These are phyloP conservation scores for Tagetes erecta DNA, from an alignment of 129 eudicot species.

Conservation along the genomic window DNA sequence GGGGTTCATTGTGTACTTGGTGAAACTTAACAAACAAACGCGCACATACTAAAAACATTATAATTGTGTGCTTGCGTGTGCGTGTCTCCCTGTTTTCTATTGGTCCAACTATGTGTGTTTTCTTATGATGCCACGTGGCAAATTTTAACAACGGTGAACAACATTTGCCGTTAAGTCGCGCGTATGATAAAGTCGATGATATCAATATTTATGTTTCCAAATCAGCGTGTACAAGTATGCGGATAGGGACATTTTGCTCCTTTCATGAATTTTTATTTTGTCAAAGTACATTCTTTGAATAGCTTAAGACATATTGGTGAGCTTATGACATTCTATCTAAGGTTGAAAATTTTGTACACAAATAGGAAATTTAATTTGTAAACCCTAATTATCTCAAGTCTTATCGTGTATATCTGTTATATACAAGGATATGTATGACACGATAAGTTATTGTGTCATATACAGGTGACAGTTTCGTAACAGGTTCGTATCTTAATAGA, in stretches of 20 bases:
- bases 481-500: too few relatives aligned
- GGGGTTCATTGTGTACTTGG: slow-evolving; percentile 1
- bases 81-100: slow-evolving; percentile 26
- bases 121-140: slow-evolving; percentile 22
- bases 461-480: too few relatives aligned
- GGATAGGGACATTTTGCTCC: neutral
- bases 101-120: slow-evolving; percentile 38
- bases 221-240: neutral
- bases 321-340: too few relatives aligned
- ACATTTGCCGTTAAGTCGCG: neutral
- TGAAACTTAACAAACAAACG: neutral
- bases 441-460: too few relatives aligned
- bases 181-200: neutral
- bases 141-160: neutral
- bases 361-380: too few relatives aligned
- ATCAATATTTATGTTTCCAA: neutral
- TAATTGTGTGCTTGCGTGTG: slow-evolving; percentile 23
- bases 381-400: too few relatives aligned
- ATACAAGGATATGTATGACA: too few relatives aligned
- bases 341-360: too few relatives aligned
- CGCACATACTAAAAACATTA: slow-evolving; percentile 4
- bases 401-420: too few relatives aligned
- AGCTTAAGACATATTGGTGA: neutral
- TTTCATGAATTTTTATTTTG: slow-evolving; percentile 9
- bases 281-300: neutral